These are phyloP conservation scores for Lepraria neglecta DNA, from an alignment of 495 filamentous ascomycete species.

Conservation along the genomic window DNA sequence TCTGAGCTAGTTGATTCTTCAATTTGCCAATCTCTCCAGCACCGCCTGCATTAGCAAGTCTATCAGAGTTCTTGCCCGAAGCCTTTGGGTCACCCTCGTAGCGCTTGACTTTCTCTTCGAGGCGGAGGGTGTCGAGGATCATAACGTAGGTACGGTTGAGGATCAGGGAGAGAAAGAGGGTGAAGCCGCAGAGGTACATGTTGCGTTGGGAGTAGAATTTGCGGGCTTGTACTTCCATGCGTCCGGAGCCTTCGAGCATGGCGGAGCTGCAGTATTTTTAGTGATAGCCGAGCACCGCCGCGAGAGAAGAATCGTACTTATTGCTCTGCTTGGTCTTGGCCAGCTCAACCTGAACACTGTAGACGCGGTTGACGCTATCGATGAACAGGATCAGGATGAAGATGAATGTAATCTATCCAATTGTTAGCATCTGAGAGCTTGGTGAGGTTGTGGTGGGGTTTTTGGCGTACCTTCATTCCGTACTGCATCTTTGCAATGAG, in stretches of 20 bases:
- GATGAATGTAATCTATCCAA: slow-evolving; percentile 84
- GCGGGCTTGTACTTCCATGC: slow-evolving; percentile 96
- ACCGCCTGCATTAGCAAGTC: slow-evolving; percentile 57
- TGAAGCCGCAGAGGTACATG: slow-evolving; percentile 99
- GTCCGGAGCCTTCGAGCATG: slow-evolving; percentile 76
- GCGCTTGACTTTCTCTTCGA: slow-evolving; percentile 86
- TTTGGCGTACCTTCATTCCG: slow-evolving; percentile 59
- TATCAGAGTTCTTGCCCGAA: slow-evolving; percentile 61
- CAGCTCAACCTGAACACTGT: slow-evolving; percentile 88
- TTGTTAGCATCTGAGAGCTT: slow-evolving; percentile 27
- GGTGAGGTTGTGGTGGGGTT: not conserved
- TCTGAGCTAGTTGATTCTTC: slow-evolving; percentile 63
- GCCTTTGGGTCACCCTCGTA: slow-evolving; percentile 72
- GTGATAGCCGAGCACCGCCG: slow-evolving; percentile 12
- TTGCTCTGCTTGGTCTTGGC: slow-evolving; percentile 47
- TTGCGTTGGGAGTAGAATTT: slow-evolving; percentile 99
- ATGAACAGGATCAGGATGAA: slow-evolving; percentile 98
- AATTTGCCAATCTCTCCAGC: slow-evolving; percentile 69
- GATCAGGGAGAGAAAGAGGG: slow-evolving; percentile 95
- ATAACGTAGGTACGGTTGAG: slow-evolving; percentile 98
- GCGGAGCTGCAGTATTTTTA: slow-evolving; percentile 48
- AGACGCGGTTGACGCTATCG: slow-evolving; percentile 97
- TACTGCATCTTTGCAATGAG: slow-evolving; percentile 73
- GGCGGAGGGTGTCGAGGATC: slow-evolving; percentile 88
- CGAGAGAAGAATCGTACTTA: slow-evolving; percentile 32